A percentile compares a stretch with the other conserved stretches of the same genome.
Evolutionary conservation across 305 asterid species (phyloP).

Genomic region (Stenogyne calaminthoides): DNA sequence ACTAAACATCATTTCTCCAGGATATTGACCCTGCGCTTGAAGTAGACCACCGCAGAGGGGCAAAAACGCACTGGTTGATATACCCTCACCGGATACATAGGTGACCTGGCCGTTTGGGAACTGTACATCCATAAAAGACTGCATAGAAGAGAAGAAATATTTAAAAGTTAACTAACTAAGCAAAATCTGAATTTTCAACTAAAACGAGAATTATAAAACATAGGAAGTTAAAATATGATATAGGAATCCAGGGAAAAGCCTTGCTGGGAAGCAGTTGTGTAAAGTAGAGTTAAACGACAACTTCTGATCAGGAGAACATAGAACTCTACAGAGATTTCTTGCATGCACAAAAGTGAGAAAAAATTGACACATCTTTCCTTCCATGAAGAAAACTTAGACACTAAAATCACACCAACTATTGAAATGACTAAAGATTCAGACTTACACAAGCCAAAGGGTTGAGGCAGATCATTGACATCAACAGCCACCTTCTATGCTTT

Average conservation of each 20-base stretch:
- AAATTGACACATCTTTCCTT: not conserved
- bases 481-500: slow-evolving; percentile 95
- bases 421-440: slow-evolving; percentile 18
- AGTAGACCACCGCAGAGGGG: slow-evolving; percentile 87
- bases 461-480: slow-evolving; percentile 97
- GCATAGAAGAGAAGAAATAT: slow-evolving; percentile 28
- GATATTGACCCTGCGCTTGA: slow-evolving; percentile 97
- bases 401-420: slow-evolving; percentile 5
- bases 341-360: not conserved
- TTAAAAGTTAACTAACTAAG: slow-evolving; percentile 6
- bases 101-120: slow-evolving; percentile 97
- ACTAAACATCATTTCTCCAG: slow-evolving; percentile 95
- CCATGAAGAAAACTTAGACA: slow-evolving; percentile 1
- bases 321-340: not conserved
- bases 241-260: slow-evolving; percentile 5
- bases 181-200: slow-evolving; percentile 1
- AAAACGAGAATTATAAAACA: not conserved
- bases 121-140: slow-evolving; percentile 99
- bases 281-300: not conserved
- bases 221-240: not conserved
- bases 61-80: slow-evolving; percentile 85
- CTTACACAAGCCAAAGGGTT: slow-evolving; percentile 94
- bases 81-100: slow-evolving; percentile 89
- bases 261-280: not conserved
- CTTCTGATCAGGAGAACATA: not conserved